Base-by-base conservation (phyloP, 148 eudicot genomes). In the Heliamphora exappendiculata region DNA sequence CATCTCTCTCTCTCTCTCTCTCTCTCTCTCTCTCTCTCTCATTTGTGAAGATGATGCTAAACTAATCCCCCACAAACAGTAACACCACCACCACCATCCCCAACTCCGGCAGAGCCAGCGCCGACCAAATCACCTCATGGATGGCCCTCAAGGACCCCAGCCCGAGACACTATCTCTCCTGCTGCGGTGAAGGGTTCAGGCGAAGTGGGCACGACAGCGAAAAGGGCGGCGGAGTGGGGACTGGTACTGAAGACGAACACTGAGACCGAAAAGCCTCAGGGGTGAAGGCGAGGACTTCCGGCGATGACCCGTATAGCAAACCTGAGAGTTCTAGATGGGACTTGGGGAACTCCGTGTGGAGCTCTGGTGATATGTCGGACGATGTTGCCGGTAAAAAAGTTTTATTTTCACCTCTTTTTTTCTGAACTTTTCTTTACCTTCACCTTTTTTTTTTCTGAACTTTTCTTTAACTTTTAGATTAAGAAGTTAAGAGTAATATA, bases 191-290 rank as follows among this genome's bases (percentile, higher is more conserved):
- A n/a, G n/a, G n/a, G n/a, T n/a, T 7, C 67, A 0, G 83, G 82
- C 0, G 78, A 80, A 71, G 74, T 76, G 0, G 86, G 80, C 2
- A 67, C 73, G 13, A 97, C 91, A 9, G 98, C 85, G 29, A 83
- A 89, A 67, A 87, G 98, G 78, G 98, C 98, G 39, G 97, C 98
- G 17, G 98, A 92, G 86, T 95, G 98, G 98, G 98, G 98, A 0
- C 60, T 95, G 51, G 94, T 91, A 26, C 82, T 95, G 45, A 83
- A 89, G 81, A 95, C 97, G 8, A 91, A 95, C 53, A 75, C 68
- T 41, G 92, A 95, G 76, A 95, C 98, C 4, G 98, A 97, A 22
- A 89, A 86, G 76, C 84, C 78, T 1, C 93, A 92, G 58, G 98
- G 22, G 97, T 94, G 29, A 81, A 84, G 72, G 94, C 79, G 12